These are phyloP conservation scores for Dispira parvispora DNA, from an alignment of 192 early-diverging fungal genomes.

Conservation along the genomic window DNA sequence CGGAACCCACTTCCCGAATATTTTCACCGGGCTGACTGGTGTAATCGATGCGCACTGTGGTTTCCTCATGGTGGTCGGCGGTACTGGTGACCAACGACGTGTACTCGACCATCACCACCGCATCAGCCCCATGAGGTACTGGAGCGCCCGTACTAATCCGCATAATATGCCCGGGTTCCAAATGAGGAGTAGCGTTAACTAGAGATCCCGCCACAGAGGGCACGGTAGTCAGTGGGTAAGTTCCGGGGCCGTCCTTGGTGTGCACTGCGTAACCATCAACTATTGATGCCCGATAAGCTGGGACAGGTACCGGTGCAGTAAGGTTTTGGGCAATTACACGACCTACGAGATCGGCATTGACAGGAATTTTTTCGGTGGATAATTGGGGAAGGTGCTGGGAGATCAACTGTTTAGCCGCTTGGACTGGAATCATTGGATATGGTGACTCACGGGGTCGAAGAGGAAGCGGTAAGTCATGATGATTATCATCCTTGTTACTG, in stretches of 20 bases:
- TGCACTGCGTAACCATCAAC: constrained; percentile 91
- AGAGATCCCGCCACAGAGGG: constrained; percentile 35
- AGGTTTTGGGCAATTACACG: constrained; percentile 64
- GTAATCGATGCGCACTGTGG: constrained; percentile 22
- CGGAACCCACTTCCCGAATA: constrained; percentile 69
- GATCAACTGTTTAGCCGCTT: constrained; percentile 43
- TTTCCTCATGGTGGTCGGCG: constrained; percentile 37
- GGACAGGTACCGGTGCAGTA: constrained; percentile 50
- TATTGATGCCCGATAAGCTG: constrained; percentile 70
- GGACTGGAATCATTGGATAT: constrained; percentile 61
- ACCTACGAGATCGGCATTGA: constrained; percentile 35
- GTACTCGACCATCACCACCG: constrained; percentile 96
- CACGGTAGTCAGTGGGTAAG: constrained; percentile 43
- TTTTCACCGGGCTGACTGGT: constrained; percentile 25
- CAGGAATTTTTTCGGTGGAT: constrained; percentile 17
- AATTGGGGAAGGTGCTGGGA: constrained; percentile 20
- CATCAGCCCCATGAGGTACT: constrained; percentile 63
- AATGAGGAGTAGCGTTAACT: constrained; percentile 9
- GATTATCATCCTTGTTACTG: constrained; percentile 21
- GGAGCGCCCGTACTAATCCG: constrained; percentile 80
- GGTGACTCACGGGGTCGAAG: constrained; percentile 56
- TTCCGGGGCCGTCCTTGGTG: constrained; percentile 65
- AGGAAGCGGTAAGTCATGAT: constrained; percentile 30
- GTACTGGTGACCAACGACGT: constrained; percentile 46
- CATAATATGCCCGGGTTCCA: constrained; percentile 44